These are phyloP conservation scores for Alternaria viburni DNA, from an alignment of 2,329 filamentous ascomycete genomes.

Conservation along the genomic window DNA sequence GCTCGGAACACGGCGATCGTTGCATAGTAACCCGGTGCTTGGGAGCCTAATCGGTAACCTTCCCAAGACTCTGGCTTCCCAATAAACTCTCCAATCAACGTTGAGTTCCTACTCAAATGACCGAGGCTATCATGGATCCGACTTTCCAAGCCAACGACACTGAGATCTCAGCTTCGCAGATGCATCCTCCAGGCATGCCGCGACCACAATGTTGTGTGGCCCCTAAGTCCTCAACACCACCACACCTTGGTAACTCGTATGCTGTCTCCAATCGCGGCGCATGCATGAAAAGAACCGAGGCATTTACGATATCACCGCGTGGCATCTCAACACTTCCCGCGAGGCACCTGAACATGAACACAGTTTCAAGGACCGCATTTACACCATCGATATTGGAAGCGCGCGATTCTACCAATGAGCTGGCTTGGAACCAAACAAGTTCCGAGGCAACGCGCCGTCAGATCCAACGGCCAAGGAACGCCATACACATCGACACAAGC, in stretches of 20 bases:
- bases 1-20: conserved; percentile 11
- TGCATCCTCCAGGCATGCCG: not conserved
- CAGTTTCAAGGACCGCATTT: not conserved
- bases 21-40: conserved; percentile 16
- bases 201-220: not conserved
- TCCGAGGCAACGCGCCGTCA: conserved; percentile 10
- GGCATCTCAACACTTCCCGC: not conserved
- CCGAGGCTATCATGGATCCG: not conserved
- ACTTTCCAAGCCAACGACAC: not conserved
- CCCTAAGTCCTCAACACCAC: not conserved
- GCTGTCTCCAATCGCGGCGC: not conserved
- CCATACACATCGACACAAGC: conserved; percentile 4
- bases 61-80: not conserved
- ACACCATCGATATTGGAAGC: not conserved
- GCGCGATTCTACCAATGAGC: conserved; percentile 2
- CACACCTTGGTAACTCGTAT: not conserved
- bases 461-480: not conserved
- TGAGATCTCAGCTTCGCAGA: not conserved
- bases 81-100: not conserved
- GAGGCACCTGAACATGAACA: not conserved
- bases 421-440: not conserved
- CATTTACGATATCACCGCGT: not conserved
- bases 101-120: not conserved
- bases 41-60: conserved; percentile 8
- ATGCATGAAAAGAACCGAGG: not conserved